These are phyloP conservation scores for Coemansia sp. DNA, from an alignment of 192 early-diverging fungal species.

Conservation along the genomic window DNA sequence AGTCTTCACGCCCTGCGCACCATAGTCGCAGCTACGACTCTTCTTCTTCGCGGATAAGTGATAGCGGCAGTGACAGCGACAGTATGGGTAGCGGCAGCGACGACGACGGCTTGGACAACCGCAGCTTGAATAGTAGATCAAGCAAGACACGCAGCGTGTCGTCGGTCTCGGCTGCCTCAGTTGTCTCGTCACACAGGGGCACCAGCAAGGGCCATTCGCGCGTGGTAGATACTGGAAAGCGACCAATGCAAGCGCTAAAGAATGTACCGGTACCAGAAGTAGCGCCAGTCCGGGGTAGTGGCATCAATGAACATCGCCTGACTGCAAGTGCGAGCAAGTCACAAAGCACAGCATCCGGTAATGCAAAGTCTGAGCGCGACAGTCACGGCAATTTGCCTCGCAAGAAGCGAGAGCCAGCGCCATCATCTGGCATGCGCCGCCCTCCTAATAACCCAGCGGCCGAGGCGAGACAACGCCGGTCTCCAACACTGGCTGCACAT, in stretches of 20 bases:
- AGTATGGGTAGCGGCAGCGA: constrained; percentile 2
- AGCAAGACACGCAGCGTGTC: constrained; percentile 11
- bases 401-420: neutral
- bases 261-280: neutral
- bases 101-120: neutral
- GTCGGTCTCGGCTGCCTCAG: constrained; percentile 7
- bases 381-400: neutral
- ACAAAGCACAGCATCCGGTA: neutral
- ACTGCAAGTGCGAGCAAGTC: neutral
- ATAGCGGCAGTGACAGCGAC: constrained; percentile 12
- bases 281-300: neutral
- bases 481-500: neutral
- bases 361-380: neutral
- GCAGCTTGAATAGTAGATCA: neutral
- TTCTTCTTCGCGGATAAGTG: neutral
- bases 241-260: neutral
- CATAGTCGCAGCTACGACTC: constrained; percentile 16
- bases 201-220: neutral
- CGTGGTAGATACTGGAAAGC: neutral
- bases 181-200: neutral
- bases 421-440: neutral
- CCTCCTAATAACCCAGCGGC: neutral
- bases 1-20: constrained; percentile 1
- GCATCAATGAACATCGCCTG: neutral
- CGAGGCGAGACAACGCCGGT: constrained; percentile 5